Conservation (phyloP, 495 filamentous ascomycete genomes). For the Cenococcum geophilum region DNA sequence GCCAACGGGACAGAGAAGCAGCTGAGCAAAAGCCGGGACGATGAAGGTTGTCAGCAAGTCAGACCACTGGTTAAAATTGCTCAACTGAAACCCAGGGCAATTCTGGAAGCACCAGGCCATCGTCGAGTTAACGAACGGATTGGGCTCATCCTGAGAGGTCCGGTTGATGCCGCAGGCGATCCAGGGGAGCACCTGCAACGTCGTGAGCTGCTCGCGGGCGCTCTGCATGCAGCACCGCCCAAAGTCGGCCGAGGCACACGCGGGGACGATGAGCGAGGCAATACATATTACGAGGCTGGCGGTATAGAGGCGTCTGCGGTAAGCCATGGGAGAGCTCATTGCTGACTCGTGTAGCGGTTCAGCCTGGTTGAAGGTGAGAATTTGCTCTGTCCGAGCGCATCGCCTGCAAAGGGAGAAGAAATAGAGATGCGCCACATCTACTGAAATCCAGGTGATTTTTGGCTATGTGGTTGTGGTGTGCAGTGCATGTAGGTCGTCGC, state of each 20-base stretch:
- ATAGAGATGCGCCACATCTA: background rate
- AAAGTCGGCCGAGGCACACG: background rate
- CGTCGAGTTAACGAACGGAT: background rate
- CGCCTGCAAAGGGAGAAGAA: background rate
- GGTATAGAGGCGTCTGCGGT: background rate
- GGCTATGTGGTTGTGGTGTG: background rate
- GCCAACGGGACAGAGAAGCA: slow-evolving; percentile 1
- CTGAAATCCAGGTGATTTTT: background rate
- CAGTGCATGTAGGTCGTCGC: background rate
- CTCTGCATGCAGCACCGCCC: background rate
- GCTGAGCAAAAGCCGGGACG: background rate
- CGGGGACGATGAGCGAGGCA: background rate
- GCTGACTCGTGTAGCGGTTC: background rate
- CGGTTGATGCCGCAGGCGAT: background rate
- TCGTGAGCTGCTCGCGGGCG: background rate
- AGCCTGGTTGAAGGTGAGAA: background rate
- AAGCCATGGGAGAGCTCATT: background rate
- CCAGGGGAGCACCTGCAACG: background rate
- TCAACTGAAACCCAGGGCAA: background rate
- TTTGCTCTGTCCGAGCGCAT: background rate
- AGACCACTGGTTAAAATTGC: background rate
- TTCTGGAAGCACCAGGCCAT: background rate
- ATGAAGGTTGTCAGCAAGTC: background rate
- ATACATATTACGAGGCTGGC: background rate
- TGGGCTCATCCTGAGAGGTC: background rate